Base-by-base conservation (phyloP, 148 eudicot species). In the Hydrangea macrophylla region DNA sequence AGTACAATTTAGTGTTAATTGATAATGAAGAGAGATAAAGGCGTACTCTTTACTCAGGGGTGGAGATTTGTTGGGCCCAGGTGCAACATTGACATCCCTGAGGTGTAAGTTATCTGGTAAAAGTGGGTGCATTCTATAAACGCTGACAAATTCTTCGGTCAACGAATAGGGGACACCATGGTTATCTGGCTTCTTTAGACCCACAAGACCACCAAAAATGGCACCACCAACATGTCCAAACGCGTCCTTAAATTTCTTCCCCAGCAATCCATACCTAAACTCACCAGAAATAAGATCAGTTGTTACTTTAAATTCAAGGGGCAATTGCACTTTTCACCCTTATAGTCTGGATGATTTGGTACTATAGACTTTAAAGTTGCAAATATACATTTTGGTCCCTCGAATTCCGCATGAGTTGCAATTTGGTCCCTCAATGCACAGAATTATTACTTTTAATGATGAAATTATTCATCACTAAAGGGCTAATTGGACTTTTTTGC, bases 11-110 rank as follows among this genome's bases (percentile, higher is more conserved):
- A 40, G 12, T 13, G 18, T n/a, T n/a, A 12, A 7, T 10, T 53
- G 57, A 20, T 20, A 23, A 31, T 24, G 50, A 20, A 18, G 25
- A 54, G 23, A 0, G 24, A 20, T 54, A 63, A 11, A 26, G 25
- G 0, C 72, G 9, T 70, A 76, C 79, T 76, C 32, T 33, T 64
- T 27, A n/a, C 3, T 9, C 42, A 58, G 10, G 0, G 73, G 69
- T 4, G 65, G 78, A 30, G 73, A 69, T 64, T 75, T 75, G 67
- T 75, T 75, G 5, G 73, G 78, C 18, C 78, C 78, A 22, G 73
- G 64, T 0, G 70, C 27, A 4, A 50, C 64, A 44, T 53, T 51
- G 11, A 75, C 28, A 28, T 75, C 67, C 30, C 78, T 40, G 26
- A 75, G 69, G 28, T 9, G 40, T 17, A 76, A 36, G 3, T 62